phyloP scores from a whole-genome alignment of 208 protist species.

The Kentomonas sorsogonicus region DNA sequence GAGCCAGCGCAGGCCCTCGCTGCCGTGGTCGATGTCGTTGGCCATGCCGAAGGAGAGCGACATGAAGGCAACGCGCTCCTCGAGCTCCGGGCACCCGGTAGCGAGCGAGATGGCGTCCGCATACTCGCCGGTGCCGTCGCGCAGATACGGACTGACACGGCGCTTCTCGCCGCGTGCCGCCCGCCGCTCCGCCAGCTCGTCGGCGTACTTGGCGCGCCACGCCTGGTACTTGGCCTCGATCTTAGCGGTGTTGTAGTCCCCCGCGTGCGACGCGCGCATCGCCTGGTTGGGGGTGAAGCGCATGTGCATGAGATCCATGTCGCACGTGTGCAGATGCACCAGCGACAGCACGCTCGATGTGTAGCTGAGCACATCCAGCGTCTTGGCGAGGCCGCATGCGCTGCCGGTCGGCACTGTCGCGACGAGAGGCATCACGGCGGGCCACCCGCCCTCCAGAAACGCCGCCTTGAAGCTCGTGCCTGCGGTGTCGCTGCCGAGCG shows the following conservation, averaged over 20 bases:
- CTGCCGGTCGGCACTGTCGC: slow-evolving; percentile 78
- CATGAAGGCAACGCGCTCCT: slow-evolving; percentile 76
- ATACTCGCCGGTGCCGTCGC: slow-evolving; percentile 40
- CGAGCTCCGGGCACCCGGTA: slow-evolving; percentile 34
- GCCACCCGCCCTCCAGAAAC: slow-evolving; percentile 24
- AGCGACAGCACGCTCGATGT: slow-evolving; percentile 49
- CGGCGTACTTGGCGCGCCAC: slow-evolving; percentile 17
- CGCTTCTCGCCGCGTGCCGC: background rate
- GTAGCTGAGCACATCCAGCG: slow-evolving; percentile 44
- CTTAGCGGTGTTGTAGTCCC: slow-evolving; percentile 11
- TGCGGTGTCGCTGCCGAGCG: background rate
- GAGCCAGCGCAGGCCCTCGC: slow-evolving; percentile 82
- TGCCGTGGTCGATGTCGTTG: slow-evolving; percentile 83
- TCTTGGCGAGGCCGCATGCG: slow-evolving; percentile 80
- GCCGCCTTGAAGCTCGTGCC: background rate
- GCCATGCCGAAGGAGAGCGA: slow-evolving; percentile 73
- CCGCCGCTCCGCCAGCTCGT: slow-evolving; percentile 22
- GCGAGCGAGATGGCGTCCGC: slow-evolving; percentile 28
- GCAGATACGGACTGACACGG: slow-evolving; percentile 29
- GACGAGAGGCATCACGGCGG: slow-evolving; percentile 46
- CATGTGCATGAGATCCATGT: slow-evolving; percentile 64
- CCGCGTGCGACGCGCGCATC: slow-evolving; percentile 22
- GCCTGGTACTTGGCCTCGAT: slow-evolving; percentile 15
- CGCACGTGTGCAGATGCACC: slow-evolving; percentile 52
- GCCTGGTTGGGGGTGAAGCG: slow-evolving; percentile 38